phyloP scores from a whole-genome alignment of 192 early-diverging fungal genomes.

The Gamsiella multidivaricata region DNA sequence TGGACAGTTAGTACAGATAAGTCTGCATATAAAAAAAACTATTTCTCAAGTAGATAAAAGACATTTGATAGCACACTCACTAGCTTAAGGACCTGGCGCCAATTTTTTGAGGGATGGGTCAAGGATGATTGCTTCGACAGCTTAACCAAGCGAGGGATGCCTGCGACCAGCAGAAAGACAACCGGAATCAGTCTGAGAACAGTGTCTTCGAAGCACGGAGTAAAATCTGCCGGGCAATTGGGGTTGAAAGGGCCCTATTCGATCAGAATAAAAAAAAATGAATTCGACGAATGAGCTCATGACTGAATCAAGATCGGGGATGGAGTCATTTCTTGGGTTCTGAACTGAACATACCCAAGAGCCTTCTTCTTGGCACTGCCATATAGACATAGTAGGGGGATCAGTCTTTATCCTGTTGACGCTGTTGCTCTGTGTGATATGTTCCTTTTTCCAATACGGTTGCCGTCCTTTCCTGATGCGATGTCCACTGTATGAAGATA shows the following conservation, averaged over 20 bases:
- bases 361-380: conserved; percentile 37
- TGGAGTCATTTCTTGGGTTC: too few species aligned
- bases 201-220: conserved; percentile 57
- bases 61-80: neutral
- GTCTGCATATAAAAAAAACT: neutral
- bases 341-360: conserved; percentile 26
- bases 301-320: neutral
- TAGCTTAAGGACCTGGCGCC: conserved; percentile 36
- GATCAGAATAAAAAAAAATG: neutral
- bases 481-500: neutral
- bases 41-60: neutral
- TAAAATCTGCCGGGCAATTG: conserved; percentile 47
- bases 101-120: conserved; percentile 15
- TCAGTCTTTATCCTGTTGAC: neutral
- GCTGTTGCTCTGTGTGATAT: neutral
- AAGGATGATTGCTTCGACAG: conserved; percentile 14
- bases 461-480: too few species aligned
- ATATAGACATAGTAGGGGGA: conserved; percentile 40
- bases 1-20: neutral
- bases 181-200: conserved; percentile 20
- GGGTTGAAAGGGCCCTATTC: conserved; percentile 53
- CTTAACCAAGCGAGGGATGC: conserved; percentile 10
- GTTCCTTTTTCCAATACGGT: neutral
- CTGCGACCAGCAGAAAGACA: conserved; percentile 18
- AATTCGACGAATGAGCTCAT: neutral